Evolutionary conservation across 805 yeast genomes (phyloP), one percentile per base, ranked within the genome.

Genomic region (Helenozyma baotianmanensis): DNA sequence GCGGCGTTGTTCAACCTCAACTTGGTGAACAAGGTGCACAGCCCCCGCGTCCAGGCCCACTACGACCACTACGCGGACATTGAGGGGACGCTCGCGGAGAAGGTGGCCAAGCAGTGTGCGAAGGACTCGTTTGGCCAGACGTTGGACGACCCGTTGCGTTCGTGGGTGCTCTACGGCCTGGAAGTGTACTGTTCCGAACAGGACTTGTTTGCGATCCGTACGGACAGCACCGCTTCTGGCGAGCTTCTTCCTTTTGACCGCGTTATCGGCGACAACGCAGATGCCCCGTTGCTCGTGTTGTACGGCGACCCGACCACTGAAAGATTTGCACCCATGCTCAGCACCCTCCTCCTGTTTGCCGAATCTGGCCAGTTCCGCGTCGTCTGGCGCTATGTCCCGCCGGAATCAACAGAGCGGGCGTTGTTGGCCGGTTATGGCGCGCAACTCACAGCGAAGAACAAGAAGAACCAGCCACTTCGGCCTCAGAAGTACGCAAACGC

Each of bases 181-280:
- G 64, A 66, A 16, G 53, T 69, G 2, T 81, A 80, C 49, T 79
- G 88, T 47, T 74, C 80, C 8, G 62, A 80, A 3, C 84, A 76
- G 35, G 95, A 82, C 36, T 71, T 87, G 1, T 92, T 76, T 54
- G 95, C 96, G 3, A 64, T 92, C 36, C 80, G 82, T 53, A 74
- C 86, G 0, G 42, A 41, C 4, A 23, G 27, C 19, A 19, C 30
- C 3, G n/a, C 7, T 23, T 34, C 38, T 2, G 49, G 56, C 1
- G 27, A 44, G 5, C 18, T 60, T 11, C 27, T 60, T 3, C 64
- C 76, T 0, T 71, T 74, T 39, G 97, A 90, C 48, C 66, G 87
- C 36, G 61, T 82, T 0, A 65, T 85, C 29, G 94, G 94, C 0
- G 29, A 41, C 3, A 69, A 72, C 14, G 29, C 30, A 1, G 38